Evolutionary conservation across 257 asterid species (phyloP), one percentile per base, ranked within the genome.

Genomic region (Salvia splendens): DNA sequence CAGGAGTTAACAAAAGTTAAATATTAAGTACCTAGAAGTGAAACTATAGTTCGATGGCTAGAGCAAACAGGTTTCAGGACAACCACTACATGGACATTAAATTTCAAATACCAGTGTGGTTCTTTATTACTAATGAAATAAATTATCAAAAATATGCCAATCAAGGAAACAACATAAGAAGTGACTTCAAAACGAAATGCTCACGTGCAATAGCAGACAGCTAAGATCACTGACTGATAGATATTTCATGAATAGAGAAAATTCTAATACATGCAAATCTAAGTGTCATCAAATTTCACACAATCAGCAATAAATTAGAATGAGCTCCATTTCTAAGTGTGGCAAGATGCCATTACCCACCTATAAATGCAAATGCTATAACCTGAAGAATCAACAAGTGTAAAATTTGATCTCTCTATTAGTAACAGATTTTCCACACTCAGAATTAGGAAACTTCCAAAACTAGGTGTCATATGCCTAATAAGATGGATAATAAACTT

Each of bases 1-100:
- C 6, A 69, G 62, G 74, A 64, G 71, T 53, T 53, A 47, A 78
- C 59, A 60, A 56, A 63, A 55, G 59, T 77, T 70, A 67, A 68
- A 54, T 1, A 67, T 46, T 12, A 24, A 47, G 46, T 48, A 47
- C 58, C 49, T 16, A 54, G 10, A 63, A 12, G 32, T 60, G 49
- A 47, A 52, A 49, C 58, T 32, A 57, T 30, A 57, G 58, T 56
- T 41, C 17, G 46, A 55, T 46, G 73, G 8, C 20, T 9, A 55
- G 53, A 42, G 40, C 24, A 52, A 65, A 16, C 15, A 49, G 53
- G 12, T 15, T 40, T 15, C 15, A 32, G 38, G 61, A 36, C 43
- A 71, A 20, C 50, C 36, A 32, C 40, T 11, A 32, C 51, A 46
- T 40, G 24, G 6, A 47, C 24, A 33, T 40, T 35, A 28, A 50